phyloP scores from a whole-genome alignment of 2,329 filamentous ascomycete genomes.

The Fusarium nematophilum region DNA sequence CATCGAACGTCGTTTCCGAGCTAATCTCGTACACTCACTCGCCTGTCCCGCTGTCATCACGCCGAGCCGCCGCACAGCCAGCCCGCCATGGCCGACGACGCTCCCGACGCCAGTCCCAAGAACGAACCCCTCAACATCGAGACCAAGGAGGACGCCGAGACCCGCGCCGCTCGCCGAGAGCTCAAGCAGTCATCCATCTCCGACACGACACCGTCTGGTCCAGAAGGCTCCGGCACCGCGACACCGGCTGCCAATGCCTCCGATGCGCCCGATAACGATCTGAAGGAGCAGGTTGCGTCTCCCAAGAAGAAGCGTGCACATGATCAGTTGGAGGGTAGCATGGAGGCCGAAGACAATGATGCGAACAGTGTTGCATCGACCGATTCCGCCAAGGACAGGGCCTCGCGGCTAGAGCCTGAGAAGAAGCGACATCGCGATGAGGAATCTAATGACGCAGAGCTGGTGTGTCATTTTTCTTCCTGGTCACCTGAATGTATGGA shows the following conservation, averaged over 20 bases:
- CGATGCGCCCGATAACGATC: conserved; percentile 50
- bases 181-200: conserved; percentile 73
- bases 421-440: conserved; percentile 73
- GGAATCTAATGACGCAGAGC: conserved; percentile 49
- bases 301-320: conserved; percentile 75
- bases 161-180: conserved; percentile 71
- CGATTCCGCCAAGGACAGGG: conserved; percentile 61
- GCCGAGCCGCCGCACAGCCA: conserved; percentile 29
- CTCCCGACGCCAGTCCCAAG: conserved; percentile 55
- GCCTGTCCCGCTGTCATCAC: conserved; percentile 29
- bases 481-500: background rate
- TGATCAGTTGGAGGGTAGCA: conserved; percentile 66
- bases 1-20: conserved; percentile 3
- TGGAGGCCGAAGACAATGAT: conserved; percentile 56
- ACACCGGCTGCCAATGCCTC: conserved; percentile 52
- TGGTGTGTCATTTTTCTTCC: conserved; percentile 45
- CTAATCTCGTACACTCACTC: conserved; percentile 9
- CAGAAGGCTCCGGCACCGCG: conserved; percentile 32
- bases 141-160: conserved; percentile 69
- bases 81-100: conserved; percentile 58
- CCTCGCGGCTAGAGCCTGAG: conserved; percentile 64
- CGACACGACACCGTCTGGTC: conserved; percentile 51
- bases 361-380: conserved; percentile 55
- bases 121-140: conserved; percentile 48
- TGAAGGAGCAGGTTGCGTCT: conserved; percentile 64